Conservation (phyloP, 352 stramenopile genomes). For the Halophytophthora batemanensis region DNA sequence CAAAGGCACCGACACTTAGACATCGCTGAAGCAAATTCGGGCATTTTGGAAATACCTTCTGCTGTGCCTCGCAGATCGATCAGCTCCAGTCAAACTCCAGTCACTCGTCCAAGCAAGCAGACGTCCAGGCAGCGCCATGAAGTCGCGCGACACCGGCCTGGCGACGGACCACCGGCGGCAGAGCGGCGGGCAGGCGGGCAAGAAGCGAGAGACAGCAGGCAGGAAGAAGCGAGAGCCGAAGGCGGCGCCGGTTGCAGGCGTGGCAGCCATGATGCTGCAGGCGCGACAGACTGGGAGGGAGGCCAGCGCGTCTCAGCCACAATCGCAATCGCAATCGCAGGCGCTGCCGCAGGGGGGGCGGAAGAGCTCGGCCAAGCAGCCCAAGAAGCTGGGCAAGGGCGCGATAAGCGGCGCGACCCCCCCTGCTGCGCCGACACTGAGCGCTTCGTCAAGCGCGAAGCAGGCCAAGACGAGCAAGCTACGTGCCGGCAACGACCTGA, state of each 20-base stretch:
- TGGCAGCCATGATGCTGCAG: not conserved
- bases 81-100: too few relatives aligned
- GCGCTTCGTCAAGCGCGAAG: too few relatives aligned
- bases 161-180: conserved; percentile 41
- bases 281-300: not conserved
- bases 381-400: conserved; percentile 38
- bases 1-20: too few relatives aligned
- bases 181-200: conserved; percentile 9
- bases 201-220: conserved; percentile 25
- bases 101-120: too few relatives aligned
- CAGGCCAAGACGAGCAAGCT: not conserved
- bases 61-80: too few relatives aligned
- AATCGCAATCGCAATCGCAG: conserved; percentile 4
- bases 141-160: conserved; percentile 35
- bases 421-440: too few relatives aligned
- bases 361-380: conserved; percentile 31
- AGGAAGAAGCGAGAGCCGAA: conserved; percentile 35
- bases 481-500: conserved; percentile 14
- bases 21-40: too few relatives aligned
- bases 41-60: too few relatives aligned
- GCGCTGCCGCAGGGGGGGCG: conserved; percentile 10
- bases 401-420: conserved; percentile 15
- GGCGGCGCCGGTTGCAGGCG: not conserved
- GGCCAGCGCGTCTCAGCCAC: not conserved
- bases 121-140: conserved; percentile 20